Percentiles rank a stretch among this genome's conserved stretches.
These are phyloP conservation scores for Barnettozyma populi DNA, from an alignment of 805 yeast species.

Conservation along the genomic window DNA sequence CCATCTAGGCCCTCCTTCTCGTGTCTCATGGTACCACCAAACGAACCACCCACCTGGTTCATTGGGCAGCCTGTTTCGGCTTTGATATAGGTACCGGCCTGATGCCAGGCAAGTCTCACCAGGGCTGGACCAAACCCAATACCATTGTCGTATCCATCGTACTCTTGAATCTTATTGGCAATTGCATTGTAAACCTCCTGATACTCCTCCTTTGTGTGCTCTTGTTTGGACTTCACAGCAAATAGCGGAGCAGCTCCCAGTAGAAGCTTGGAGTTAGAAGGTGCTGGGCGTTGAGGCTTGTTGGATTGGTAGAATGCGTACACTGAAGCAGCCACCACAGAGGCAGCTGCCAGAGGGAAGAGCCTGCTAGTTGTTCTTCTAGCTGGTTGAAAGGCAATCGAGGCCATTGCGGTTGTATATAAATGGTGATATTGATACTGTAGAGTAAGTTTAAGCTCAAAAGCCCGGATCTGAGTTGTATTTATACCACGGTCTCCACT, in stretches of 20 bases:
- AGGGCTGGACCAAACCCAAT: constrained; percentile 73
- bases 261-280: not conserved
- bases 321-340: constrained; percentile 2
- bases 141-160: constrained; percentile 56
- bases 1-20: constrained; percentile 47
- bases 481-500: not conserved
- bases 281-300: not conserved
- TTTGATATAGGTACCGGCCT: constrained; percentile 74
- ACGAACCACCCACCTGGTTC: constrained; percentile 51
- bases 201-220: constrained; percentile 41
- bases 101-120: constrained; percentile 82
- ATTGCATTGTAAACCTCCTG: constrained; percentile 67
- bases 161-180: constrained; percentile 54
- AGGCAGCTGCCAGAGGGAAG: constrained; percentile 3
- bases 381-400: constrained; percentile 4
- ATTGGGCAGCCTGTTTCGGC: constrained; percentile 25
- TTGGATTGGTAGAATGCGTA: constrained; percentile 3
- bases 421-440: no score
- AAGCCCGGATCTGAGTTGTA: not conserved
- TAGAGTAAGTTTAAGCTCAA: not conserved
- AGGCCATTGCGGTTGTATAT: constrained; percentile 4
- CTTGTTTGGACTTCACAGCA: constrained; percentile 1
- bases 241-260: constrained; percentile 6
- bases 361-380: constrained; percentile 1
- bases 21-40: constrained; percentile 63